These are phyloP conservation scores for Cystoisospora suis DNA, from an alignment of 169 alveolate genomes.

Conservation along the genomic window DNA sequence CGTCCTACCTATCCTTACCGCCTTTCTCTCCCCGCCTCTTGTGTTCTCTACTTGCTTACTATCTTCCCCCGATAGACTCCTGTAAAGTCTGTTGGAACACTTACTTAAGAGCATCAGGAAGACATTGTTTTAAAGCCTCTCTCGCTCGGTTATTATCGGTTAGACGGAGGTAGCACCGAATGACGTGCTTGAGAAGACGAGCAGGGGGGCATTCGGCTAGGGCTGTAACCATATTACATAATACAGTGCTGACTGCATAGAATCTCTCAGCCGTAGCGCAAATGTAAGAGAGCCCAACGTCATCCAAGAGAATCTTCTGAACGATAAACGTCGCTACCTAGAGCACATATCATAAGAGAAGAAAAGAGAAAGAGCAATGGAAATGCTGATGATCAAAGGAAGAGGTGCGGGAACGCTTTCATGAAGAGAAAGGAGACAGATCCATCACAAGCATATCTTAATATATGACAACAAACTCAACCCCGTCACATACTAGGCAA, in stretches of 20 bases:
- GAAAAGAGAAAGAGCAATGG: no score
- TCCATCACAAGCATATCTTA: no score
- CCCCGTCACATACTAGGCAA: no score
- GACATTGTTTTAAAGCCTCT: conserved; percentile 86
- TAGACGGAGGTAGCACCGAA: conserved; percentile 95
- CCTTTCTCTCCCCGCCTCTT: not conserved
- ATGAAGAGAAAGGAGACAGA: no score
- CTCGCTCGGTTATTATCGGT: conserved; percentile 94
- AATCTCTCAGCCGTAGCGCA: conserved; percentile 98
- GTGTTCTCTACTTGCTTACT: no score
- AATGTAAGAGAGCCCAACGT: conserved; percentile 93
- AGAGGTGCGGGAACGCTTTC: no score
- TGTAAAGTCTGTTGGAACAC: no score
- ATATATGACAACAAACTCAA: no score
- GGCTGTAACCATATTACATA: conserved; percentile 92
- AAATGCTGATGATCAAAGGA: no score
- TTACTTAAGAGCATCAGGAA: conserved; percentile 70
- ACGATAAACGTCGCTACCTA: conserved; percentile 97
- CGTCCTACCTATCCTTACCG: not conserved
- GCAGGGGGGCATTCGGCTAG: conserved; percentile 54
- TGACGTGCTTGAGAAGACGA: conserved; percentile 52
- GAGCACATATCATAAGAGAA: no score
- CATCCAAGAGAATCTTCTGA: conserved; percentile 96
- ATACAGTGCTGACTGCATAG: conserved; percentile 95
- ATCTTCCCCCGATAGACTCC: no score